phyloP scores from a whole-genome alignment of 768 basidiomycete species.

The Phaeolepiota aurea region DNA sequence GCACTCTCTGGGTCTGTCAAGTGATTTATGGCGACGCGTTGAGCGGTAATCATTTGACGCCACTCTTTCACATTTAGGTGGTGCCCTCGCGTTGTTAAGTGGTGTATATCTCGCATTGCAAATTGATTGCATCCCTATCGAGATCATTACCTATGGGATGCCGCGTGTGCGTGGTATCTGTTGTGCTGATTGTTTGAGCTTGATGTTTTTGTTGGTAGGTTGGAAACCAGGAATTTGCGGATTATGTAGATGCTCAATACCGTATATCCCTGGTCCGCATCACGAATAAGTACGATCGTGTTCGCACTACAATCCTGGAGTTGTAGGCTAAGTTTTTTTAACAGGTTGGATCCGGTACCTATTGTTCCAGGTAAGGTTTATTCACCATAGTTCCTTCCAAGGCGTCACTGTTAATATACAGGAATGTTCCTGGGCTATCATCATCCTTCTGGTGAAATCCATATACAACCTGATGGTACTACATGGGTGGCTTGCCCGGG shows the following conservation, averaged over 20 bases:
- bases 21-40: background rate
- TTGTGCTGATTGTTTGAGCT: background rate
- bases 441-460: conserved; percentile 23
- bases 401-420: conserved; percentile 4
- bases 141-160: conserved; percentile 14
- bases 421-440: conserved; percentile 25
- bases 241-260: conserved; percentile 44
- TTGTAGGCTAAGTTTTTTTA: too few species aligned
- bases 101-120: conserved; percentile 18
- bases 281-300: conserved; percentile 28
- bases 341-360: conserved; percentile 21
- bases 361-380: conserved; percentile 20
- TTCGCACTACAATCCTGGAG: background rate
- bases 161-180: conserved; percentile 10
- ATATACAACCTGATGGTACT: conserved; percentile 10
- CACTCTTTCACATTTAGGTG: conserved; percentile 7
- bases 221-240: conserved; percentile 46
- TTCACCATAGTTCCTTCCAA: background rate
- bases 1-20: conserved; percentile 25
- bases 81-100: conserved; percentile 13
- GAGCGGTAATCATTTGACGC: background rate
- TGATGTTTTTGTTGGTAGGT: conserved; percentile 18
- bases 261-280: conserved; percentile 32
- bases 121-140: conserved; percentile 10
- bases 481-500: conserved; percentile 13